phyloP scores from a whole-genome alignment of 345 rosid species.

The Hibiscus trionum region DNA sequence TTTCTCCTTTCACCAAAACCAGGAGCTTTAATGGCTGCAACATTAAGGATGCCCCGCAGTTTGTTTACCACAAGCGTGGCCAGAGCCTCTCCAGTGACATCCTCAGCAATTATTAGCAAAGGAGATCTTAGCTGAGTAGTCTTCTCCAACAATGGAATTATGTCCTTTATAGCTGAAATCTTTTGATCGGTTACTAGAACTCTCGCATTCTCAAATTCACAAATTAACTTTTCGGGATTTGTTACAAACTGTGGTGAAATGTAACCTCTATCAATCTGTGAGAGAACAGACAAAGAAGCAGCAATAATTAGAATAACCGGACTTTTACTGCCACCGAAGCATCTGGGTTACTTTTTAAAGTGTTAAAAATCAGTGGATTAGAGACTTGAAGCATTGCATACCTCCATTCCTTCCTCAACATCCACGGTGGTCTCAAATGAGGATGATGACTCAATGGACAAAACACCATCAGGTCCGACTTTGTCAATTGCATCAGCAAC shows the following conservation, averaged over 20 bases:
- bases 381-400: conserved; percentile 10
- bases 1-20: conserved; percentile 97
- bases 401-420: conserved; percentile 98
- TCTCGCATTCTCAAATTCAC: conserved; percentile 92
- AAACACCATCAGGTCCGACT: conserved; percentile 98
- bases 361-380: background rate
- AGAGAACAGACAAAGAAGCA: background rate
- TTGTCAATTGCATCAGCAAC: conserved; percentile 97
- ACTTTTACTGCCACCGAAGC: background rate
- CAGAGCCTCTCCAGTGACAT: conserved; percentile 90
- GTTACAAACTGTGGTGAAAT: conserved; percentile 94
- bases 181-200: conserved; percentile 90
- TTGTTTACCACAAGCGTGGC: conserved; percentile 99
- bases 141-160: conserved; percentile 84
- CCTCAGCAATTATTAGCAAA: conserved; percentile 87
- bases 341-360: background rate
- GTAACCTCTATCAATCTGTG: conserved; percentile 93
- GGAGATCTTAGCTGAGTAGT: conserved; percentile 92
- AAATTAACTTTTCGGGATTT: conserved; percentile 76
- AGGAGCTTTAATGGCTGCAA: conserved; percentile 93
- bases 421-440: conserved; percentile 94
- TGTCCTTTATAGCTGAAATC: conserved; percentile 85
- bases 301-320: background rate
- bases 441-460: conserved; percentile 96
- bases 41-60: conserved; percentile 87